Conservation (phyloP, 2,329 filamentous ascomycete genomes). For the Lecanicillium sp. region DNA sequence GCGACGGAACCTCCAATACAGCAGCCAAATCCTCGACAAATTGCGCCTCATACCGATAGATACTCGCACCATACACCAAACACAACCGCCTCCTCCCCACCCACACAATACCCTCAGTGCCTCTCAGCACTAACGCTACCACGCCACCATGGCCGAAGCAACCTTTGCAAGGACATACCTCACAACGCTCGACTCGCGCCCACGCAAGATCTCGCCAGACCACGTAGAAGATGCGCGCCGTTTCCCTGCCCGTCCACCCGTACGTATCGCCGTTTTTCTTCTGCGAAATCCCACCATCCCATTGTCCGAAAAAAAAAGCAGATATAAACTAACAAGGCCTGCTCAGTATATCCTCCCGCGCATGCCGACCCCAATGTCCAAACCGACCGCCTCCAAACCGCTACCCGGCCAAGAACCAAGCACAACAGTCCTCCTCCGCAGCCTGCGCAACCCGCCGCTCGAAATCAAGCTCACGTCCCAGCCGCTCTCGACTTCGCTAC, state of each 20-base stretch:
- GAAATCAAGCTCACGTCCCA: conserved; percentile 58
- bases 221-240: conserved; percentile 80
- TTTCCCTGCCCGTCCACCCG: conserved; percentile 68
- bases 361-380: conserved; percentile 49
- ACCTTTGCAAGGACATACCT: conserved; percentile 81
- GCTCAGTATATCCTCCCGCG: conserved; percentile 63
- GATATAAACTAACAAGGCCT: not conserved
- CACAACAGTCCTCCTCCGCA: conserved; percentile 58
- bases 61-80: no score
- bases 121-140: no score
- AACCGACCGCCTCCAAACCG: conserved; percentile 30
- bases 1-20: no score
- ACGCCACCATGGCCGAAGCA: conserved; percentile 63
- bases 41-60: no score
- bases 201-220: conserved; percentile 75
- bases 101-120: no score
- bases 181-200: conserved; percentile 66
- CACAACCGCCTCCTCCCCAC: no score
- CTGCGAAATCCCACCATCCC: not conserved
- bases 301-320: conserved; percentile 7
- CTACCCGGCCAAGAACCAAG: conserved; percentile 45
- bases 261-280: conserved; percentile 30
- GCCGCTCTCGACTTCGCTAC: conserved; percentile 61
- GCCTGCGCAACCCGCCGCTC: conserved; percentile 66
- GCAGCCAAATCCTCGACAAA: no score